phyloP scores from a whole-genome alignment of 306 rosid species.

The Sophora flavescens region DNA sequence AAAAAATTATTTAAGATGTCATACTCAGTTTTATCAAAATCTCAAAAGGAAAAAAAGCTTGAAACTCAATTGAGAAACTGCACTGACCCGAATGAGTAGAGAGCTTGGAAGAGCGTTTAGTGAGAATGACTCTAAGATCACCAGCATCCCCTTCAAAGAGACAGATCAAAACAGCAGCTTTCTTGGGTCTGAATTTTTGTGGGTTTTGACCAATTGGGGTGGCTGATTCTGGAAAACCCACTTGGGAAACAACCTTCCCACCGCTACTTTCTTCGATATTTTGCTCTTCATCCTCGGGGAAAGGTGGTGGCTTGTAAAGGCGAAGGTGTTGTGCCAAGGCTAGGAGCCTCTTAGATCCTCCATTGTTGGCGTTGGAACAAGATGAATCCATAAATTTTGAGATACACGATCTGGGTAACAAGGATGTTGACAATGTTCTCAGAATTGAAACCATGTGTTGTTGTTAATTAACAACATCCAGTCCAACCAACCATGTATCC shows the following conservation, averaged over 20 bases:
- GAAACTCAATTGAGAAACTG: conserved; percentile 47
- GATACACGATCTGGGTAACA: conserved; percentile 34
- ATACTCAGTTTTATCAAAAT: conserved; percentile 5
- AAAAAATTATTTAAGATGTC: neutral
- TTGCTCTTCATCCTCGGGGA: conserved; percentile 67
- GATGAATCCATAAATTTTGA: conserved; percentile 68
- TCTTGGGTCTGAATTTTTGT: conserved; percentile 66
- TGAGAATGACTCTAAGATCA: conserved; percentile 87
- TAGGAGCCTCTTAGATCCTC: conserved; percentile 60
- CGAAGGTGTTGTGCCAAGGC: conserved; percentile 87
- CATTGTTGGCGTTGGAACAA: conserved; percentile 30
- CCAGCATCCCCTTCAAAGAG: conserved; percentile 87
- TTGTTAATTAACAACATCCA: neutral
- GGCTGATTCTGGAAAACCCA: conserved; percentile 84
- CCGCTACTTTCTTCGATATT: conserved; percentile 60
- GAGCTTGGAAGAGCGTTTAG: conserved; percentile 76
- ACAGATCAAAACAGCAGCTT: conserved; percentile 94
- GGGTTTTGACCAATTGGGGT: conserved; percentile 61
- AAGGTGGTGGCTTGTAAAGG: conserved; percentile 73
- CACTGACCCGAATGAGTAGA: conserved; percentile 89
- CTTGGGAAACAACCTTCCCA: conserved; percentile 79
- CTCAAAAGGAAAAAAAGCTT: conserved; percentile 45
- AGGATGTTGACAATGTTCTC: conserved; percentile 51
- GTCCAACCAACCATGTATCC: neutral
- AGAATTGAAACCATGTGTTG: conserved; percentile 70